Percentiles rank a stretch among this genome's conserved stretches.
These are phyloP conservation scores for Canariomyces notabilis DNA, from an alignment of 2,329 filamentous ascomycete genomes.

Conservation along the genomic window DNA sequence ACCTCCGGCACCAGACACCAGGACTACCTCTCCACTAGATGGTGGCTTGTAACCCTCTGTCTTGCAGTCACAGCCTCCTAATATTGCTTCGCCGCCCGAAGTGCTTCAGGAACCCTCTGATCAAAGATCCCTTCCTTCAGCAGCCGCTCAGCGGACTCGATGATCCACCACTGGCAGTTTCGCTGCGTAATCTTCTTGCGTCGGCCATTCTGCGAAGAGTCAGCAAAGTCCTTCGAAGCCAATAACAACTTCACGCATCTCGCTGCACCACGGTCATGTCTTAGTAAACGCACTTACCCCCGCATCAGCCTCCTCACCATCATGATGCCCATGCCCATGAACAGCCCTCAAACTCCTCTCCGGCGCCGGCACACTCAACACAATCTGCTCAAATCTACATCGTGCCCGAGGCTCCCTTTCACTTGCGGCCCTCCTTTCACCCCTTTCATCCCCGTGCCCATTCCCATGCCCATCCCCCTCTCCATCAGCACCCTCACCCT, in stretches of 20 bases:
- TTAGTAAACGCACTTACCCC: not conserved
- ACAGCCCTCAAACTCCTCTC: conserved; percentile 14
- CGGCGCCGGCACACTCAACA: conserved; percentile 10
- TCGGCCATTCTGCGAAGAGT: not conserved
- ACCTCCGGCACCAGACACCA: too few species aligned
- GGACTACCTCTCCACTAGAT: too few species aligned
- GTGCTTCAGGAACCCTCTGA: conserved; percentile 7
- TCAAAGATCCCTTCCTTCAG: conserved; percentile 11
- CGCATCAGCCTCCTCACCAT: not conserved
- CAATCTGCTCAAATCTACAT: conserved; percentile 11
- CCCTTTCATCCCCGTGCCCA: not conserved
- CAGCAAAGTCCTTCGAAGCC: not conserved
- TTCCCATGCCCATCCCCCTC: not conserved
- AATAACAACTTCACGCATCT: not conserved
- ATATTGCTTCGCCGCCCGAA: conserved; percentile 5
- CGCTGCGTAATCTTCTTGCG: conserved; percentile 13
- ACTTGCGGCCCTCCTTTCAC: not conserved
- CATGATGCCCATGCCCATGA: too few species aligned
- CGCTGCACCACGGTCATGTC: not conserved
- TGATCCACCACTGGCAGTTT: conserved; percentile 18
- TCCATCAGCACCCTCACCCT: not conserved
- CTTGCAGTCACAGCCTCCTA: not conserved
- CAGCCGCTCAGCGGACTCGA: conserved; percentile 9
- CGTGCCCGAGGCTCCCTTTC: conserved; percentile 1
- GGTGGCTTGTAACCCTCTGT: not conserved